These are phyloP conservation scores for Lactifluus pinguis DNA, from an alignment of 768 basidiomycete genomes.

Conservation along the genomic window DNA sequence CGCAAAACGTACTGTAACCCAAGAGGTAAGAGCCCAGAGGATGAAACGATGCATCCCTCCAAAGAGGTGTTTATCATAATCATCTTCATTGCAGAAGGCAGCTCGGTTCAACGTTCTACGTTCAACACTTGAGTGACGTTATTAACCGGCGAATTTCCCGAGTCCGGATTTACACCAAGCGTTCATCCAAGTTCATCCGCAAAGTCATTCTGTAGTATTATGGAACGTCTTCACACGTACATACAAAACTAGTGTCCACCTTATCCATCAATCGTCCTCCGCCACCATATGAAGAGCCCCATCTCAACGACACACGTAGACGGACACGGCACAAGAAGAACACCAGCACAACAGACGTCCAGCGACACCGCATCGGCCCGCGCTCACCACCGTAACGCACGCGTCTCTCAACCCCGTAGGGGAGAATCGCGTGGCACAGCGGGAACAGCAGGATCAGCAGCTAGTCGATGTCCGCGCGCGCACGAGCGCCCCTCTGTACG, in stretches of 20 bases:
- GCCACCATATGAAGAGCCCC: not conserved
- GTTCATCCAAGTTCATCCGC: not conserved
- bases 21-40: too few relatives aligned
- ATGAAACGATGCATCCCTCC: too few relatives aligned
- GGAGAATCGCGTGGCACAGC: slow-evolving; percentile 33
- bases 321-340: not conserved
- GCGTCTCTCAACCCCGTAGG: slow-evolving; percentile 40
- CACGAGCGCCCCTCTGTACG: not conserved
- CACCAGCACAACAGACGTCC: slow-evolving; percentile 4
- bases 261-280: not conserved
- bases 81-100: too few relatives aligned
- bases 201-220: not conserved
- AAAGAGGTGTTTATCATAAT: too few relatives aligned
- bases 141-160: too few relatives aligned
- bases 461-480: not conserved
- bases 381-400: slow-evolving; percentile 37
- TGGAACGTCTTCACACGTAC: not conserved
- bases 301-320: not conserved
- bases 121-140: too few relatives aligned
- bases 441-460: slow-evolving; percentile 28
- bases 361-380: slow-evolving; percentile 23
- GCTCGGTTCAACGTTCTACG: too few relatives aligned
- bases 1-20: too few relatives aligned
- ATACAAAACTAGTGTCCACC: not conserved
- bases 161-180: not conserved